These are phyloP conservation scores for Metschnikowia corniflorae DNA, from an alignment of 805 yeast genomes.

Conservation along the genomic window DNA sequence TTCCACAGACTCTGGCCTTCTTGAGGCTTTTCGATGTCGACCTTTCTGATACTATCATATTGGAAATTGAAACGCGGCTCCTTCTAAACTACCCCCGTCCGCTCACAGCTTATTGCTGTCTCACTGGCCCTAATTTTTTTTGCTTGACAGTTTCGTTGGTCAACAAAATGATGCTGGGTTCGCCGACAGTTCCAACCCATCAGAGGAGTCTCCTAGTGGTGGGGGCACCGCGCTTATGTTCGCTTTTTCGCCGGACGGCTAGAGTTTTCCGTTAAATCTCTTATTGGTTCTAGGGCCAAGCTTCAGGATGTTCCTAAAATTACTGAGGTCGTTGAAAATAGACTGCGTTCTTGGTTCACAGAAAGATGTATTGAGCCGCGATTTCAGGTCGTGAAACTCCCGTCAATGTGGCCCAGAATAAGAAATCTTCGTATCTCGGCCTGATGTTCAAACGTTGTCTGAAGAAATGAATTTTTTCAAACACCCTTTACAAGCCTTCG, in stretches of 20 bases:
- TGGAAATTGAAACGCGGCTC: constrained; percentile 79
- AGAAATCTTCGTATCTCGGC: too few relatives aligned
- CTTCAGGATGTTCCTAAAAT: constrained; percentile 91
- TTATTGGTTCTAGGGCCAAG: constrained; percentile 90
- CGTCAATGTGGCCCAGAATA: constrained; percentile 77
- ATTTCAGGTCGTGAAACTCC: constrained; percentile 79
- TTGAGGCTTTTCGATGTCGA: constrained; percentile 92
- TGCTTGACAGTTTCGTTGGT: constrained; percentile 76
- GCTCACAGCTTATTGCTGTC: constrained; percentile 75
- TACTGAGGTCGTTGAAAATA: constrained; percentile 76
- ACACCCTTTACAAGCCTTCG: too few relatives aligned
- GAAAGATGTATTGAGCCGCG: constrained; percentile 94
- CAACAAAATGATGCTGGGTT: constrained; percentile 25
- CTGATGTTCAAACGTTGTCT: too few relatives aligned
- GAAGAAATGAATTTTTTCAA: too few relatives aligned
- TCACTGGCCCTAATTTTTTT: constrained; percentile 78
- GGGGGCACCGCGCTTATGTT: constrained; percentile 74
- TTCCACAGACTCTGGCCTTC: constrained; percentile 48
- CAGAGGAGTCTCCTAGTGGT: constrained; percentile 2
- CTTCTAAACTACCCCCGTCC: constrained; percentile 81
- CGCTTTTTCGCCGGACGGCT: constrained; percentile 87
- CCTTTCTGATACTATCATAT: constrained; percentile 77
- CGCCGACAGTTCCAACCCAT: constrained; percentile 3
- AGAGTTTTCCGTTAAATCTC: constrained; percentile 82
- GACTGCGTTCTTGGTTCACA: constrained; percentile 81